Conservation (phyloP, 257 asterid genomes). For the Pogostemon cablin region DNA sequence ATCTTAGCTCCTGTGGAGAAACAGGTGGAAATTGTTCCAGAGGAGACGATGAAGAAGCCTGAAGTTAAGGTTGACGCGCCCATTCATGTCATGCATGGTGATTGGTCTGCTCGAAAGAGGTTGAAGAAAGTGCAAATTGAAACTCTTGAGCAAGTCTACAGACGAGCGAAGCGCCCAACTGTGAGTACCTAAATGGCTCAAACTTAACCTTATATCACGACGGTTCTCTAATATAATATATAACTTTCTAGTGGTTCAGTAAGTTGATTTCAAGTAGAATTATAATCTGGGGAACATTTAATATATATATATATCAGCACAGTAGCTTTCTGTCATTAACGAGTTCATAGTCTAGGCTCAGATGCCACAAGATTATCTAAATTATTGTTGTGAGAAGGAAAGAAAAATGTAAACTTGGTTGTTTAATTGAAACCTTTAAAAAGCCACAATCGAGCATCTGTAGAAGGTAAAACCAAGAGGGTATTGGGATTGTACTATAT, state of each 20-base stretch:
- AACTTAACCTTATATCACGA: slow-evolving; percentile 12
- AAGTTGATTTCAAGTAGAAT: slow-evolving; percentile 8
- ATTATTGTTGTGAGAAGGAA: not conserved
- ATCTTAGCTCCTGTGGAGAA: slow-evolving; percentile 46
- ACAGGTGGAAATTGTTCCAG: slow-evolving; percentile 39
- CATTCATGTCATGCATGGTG: slow-evolving; percentile 78
- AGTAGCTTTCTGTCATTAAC: not conserved
- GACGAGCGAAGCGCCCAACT: slow-evolving; percentile 86
- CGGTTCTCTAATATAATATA: not conserved
- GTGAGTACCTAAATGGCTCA: slow-evolving; percentile 53
- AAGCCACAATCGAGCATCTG: slow-evolving; percentile 1
- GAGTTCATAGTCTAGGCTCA: not conserved
- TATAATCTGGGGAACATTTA: not conserved
- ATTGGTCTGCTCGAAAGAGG: slow-evolving; percentile 85
- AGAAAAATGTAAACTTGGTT: not conserved
- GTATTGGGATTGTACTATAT: not conserved
- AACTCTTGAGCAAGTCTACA: slow-evolving; percentile 81
- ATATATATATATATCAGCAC: no score
- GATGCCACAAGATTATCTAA: not conserved
- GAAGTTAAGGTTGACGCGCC: slow-evolving; percentile 55
- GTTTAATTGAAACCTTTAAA: not conserved
- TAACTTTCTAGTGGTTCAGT: not conserved
- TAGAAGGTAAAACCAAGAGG: slow-evolving; percentile 8
- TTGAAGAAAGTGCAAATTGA: slow-evolving; percentile 80
- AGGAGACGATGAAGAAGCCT: slow-evolving; percentile 43